Evolutionary conservation across 345 rosid genomes (phyloP).

Genomic region (Salix exigua): DNA sequence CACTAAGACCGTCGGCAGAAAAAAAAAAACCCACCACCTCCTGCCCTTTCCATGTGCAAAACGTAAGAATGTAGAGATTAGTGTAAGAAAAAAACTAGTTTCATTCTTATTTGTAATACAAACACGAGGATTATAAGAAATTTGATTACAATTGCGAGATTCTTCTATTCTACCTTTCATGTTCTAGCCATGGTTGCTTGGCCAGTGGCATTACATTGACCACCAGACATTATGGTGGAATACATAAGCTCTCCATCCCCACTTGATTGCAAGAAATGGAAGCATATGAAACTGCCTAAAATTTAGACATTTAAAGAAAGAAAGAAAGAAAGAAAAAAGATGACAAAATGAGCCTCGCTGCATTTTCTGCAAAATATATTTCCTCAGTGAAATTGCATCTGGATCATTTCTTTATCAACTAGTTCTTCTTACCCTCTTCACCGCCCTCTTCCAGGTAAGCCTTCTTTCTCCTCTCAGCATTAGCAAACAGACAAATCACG

Average conservation of each 20-base stretch:
- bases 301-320: not conserved
- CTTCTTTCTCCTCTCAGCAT: conserved; percentile 84
- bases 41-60: too few species aligned
- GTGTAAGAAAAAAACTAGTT: not conserved
- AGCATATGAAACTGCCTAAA: not conserved
- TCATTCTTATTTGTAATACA: not conserved
- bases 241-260: not conserved
- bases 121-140: not conserved
- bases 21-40: too few species aligned
- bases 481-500: conserved; percentile 53
- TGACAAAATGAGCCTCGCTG: not conserved
- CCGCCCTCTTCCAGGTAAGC: conserved; percentile 87
- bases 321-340: not conserved
- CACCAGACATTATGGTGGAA: not conserved
- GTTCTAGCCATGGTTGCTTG: conserved; percentile 1
- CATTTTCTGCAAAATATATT: not conserved
- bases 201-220: not conserved
- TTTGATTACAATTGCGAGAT: not conserved
- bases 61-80: too few species aligned
- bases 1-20: not conserved
- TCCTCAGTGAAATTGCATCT: not conserved
- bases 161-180: not conserved
- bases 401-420: conserved; percentile 6
- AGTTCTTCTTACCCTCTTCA: conserved; percentile 89
- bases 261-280: not conserved